phyloP scores from a whole-genome alignment of 2,329 filamentous ascomycete species.

The Huntiella omanensis region DNA sequence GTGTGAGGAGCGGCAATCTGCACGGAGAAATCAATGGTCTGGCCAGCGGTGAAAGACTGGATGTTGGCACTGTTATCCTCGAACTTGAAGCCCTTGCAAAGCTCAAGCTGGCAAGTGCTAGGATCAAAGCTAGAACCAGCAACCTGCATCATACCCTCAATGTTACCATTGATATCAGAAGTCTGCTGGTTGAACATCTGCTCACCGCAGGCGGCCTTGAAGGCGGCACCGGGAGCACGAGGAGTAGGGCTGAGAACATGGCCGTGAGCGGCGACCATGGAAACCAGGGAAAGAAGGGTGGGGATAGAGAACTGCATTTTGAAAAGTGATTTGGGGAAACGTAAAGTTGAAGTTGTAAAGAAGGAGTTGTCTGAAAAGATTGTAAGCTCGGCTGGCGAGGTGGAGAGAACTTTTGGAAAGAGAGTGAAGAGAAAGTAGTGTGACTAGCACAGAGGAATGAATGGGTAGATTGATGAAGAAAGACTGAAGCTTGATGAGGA shows the following conservation, averaged over 20 bases:
- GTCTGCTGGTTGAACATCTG: conserved; percentile 19
- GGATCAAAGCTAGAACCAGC: conserved; percentile 13
- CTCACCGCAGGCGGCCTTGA: conserved; percentile 25
- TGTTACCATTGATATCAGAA: conserved; percentile 21
- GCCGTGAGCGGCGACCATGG: conserved; percentile 23
- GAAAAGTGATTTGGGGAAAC: neutral
- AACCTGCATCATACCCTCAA: conserved; percentile 19
- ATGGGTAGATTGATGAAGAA: conserved; percentile 1
- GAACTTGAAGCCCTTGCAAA: conserved; percentile 29
- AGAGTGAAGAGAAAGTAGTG: conserved; percentile 1
- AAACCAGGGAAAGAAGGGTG: conserved; percentile 8
- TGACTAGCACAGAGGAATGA: conserved; percentile 1
- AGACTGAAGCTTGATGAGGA: conserved; percentile 5
- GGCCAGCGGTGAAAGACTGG: conserved; percentile 24
- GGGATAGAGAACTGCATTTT: conserved; percentile 10
- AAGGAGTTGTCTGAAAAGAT: neutral
- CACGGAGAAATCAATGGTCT: conserved; percentile 24
- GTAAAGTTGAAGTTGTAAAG: neutral
- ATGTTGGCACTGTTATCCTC: conserved; percentile 25
- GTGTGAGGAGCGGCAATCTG: conserved; percentile 26
- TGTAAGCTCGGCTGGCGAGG: conserved; percentile 4
- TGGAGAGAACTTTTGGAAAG: neutral
- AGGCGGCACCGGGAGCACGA: conserved; percentile 25
- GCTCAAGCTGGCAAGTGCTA: conserved; percentile 14
- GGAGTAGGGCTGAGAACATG: conserved; percentile 23